Conservation (phyloP, 1,284 basidiomycete species). For the Boletellus deceptivus region DNA sequence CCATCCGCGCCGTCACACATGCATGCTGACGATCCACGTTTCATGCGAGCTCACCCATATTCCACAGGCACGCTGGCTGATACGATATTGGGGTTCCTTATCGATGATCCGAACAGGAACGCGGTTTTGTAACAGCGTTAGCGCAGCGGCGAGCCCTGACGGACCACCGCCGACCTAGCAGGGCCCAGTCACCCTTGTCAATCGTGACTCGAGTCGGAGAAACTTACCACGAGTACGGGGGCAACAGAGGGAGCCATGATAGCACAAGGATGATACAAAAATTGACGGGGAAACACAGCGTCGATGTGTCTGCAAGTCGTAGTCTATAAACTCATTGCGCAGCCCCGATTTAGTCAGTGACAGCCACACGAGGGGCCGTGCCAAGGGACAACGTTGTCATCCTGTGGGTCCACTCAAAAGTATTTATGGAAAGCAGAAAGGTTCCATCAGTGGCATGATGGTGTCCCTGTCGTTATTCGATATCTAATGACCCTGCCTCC, state of each 20-base stretch:
- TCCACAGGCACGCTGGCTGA: slow-evolving; percentile 29
- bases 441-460: too few species aligned
- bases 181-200: background rate
- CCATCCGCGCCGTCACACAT: background rate
- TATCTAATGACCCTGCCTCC: too few species aligned
- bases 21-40: background rate
- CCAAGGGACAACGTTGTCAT: too few species aligned
- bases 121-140: slow-evolving; percentile 42
- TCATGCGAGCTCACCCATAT: slow-evolving; percentile 22
- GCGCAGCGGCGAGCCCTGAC: slow-evolving; percentile 48
- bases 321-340: too few species aligned
- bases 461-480: too few species aligned
- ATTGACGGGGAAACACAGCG: too few species aligned
- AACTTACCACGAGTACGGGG: slow-evolving; percentile 24
- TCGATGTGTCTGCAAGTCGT: too few species aligned
- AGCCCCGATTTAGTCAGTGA: too few species aligned
- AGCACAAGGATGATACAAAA: background rate
- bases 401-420: too few species aligned
- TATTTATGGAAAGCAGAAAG: too few species aligned
- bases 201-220: too few species aligned
- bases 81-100: slow-evolving; percentile 23
- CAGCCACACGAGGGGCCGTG: too few species aligned
- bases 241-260: slow-evolving; percentile 14
- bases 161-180: slow-evolving; percentile 49
- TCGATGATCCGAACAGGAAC: slow-evolving; percentile 40